phyloP scores from a whole-genome alignment of 768 basidiomycete genomes.

The Trametes sanguinea region DNA sequence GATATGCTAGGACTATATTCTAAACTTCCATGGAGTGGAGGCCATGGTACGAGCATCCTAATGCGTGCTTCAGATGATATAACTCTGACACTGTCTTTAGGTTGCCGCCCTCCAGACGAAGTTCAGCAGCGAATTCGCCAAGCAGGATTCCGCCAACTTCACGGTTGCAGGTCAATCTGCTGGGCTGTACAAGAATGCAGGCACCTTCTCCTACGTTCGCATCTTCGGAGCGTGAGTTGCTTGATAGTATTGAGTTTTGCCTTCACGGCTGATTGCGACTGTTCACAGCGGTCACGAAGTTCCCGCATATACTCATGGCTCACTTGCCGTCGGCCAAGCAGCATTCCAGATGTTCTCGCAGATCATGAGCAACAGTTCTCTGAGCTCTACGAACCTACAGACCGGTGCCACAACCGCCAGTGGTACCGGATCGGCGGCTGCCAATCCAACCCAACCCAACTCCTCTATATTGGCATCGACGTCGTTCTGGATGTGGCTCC shows the following conservation, averaged over 20 bases:
- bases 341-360: constrained; percentile 37
- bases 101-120: constrained; percentile 49
- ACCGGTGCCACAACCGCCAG: not conserved
- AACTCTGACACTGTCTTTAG: constrained; percentile 29
- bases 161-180: constrained; percentile 51
- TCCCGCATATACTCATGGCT: constrained; percentile 31
- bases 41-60: constrained; percentile 45
- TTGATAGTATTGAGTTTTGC: not conserved
- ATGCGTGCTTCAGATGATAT: not conserved
- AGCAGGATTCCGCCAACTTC: constrained; percentile 48
- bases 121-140: constrained; percentile 43
- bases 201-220: constrained; percentile 56
- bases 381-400: constrained; percentile 23
- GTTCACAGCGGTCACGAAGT: constrained; percentile 33
- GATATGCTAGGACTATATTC: constrained; percentile 45
- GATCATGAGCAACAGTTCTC: constrained; percentile 31
- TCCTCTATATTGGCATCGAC: constrained; percentile 3
- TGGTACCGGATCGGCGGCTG: not conserved
- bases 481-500: constrained; percentile 4
- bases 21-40: constrained; percentile 58
- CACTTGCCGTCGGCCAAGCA: constrained; percentile 26
- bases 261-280: not conserved
- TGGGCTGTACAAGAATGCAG: constrained; percentile 61
- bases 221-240: constrained; percentile 39
- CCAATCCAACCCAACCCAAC: constrained; percentile 6